Percentiles rank a stretch among this genome's conserved stretches.
These are phyloP conservation scores for Grifola frondosa DNA, from an alignment of 1,284 basidiomycete species.

Conservation along the genomic window DNA sequence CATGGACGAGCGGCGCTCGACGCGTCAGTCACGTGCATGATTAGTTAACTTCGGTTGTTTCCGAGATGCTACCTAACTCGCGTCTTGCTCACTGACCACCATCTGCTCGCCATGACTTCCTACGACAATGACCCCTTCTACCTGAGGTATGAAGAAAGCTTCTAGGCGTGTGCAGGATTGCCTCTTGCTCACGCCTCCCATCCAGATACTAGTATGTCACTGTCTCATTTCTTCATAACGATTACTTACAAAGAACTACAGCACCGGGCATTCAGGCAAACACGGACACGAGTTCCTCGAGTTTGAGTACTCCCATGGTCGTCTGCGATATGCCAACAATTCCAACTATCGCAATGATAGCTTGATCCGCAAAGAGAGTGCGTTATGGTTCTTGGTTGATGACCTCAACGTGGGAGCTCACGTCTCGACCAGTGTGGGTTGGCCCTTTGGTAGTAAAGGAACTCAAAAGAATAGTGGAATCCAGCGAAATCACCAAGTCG, in stretches of 20 bases:
- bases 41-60: too few species aligned
- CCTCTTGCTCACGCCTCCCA: conserved; percentile 29
- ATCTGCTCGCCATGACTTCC: conserved; percentile 43
- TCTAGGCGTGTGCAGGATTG: conserved; percentile 31
- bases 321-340: conserved; percentile 98
- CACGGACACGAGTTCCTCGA: conserved; percentile 98
- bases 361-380: conserved; percentile 97
- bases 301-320: conserved; percentile 96
- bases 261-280: conserved; percentile 93
- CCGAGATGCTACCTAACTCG: too few species aligned
- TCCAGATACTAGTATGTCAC: conserved; percentile 81
- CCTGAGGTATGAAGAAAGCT: conserved; percentile 59
- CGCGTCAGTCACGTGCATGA: too few species aligned
- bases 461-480: conserved; percentile 91
- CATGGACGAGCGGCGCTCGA: too few species aligned
- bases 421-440: conserved; percentile 77
- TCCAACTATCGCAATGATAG: conserved; percentile 98
- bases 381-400: conserved; percentile 33
- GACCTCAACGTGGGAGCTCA: background rate
- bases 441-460: conserved; percentile 90
- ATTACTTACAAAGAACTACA: conserved; percentile 30
- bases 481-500: conserved; percentile 94
- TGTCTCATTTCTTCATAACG: conserved; percentile 3
- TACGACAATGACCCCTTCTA: conserved; percentile 77
- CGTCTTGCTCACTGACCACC: background rate